Conservation (phyloP, 805 yeast genomes). For the Saccharomycopsis synnaedendra region DNA sequence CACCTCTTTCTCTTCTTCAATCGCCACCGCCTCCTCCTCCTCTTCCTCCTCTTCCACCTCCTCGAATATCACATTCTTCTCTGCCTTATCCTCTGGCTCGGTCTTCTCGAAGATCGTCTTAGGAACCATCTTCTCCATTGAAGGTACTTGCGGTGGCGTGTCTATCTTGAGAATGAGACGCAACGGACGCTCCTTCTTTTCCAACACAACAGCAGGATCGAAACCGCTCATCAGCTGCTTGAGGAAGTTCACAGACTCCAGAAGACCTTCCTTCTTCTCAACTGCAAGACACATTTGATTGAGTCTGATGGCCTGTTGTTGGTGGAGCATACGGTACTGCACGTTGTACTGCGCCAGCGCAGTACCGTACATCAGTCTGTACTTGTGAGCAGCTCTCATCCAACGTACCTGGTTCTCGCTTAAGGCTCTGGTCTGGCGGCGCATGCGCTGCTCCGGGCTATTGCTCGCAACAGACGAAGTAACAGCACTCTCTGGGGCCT, state of each 20-base stretch:
- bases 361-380: neutral
- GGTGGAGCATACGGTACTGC: neutral
- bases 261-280: slow-evolving; percentile 4
- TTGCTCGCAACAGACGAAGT: neutral
- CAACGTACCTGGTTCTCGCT: neutral
- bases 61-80: neutral
- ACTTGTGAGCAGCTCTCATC: slow-evolving; percentile 4
- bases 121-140: neutral
- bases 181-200: neutral
- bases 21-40: neutral
- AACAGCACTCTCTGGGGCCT: neutral
- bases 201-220: slow-evolving; percentile 6
- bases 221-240: slow-evolving; percentile 2
- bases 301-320: slow-evolving; percentile 11
- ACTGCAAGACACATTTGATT: slow-evolving; percentile 15
- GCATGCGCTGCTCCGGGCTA: neutral
- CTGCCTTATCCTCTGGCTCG: neutral
- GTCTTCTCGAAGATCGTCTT: neutral
- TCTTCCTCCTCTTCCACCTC: neutral
- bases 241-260: slow-evolving; percentile 4
- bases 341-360: neutral
- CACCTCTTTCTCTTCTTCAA: neutral
- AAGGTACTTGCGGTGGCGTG: neutral
- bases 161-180: neutral
- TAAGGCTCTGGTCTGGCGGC: neutral